These are phyloP conservation scores for Phytopythium boreale DNA, from an alignment of 352 stramenopile species.

Conservation along the genomic window DNA sequence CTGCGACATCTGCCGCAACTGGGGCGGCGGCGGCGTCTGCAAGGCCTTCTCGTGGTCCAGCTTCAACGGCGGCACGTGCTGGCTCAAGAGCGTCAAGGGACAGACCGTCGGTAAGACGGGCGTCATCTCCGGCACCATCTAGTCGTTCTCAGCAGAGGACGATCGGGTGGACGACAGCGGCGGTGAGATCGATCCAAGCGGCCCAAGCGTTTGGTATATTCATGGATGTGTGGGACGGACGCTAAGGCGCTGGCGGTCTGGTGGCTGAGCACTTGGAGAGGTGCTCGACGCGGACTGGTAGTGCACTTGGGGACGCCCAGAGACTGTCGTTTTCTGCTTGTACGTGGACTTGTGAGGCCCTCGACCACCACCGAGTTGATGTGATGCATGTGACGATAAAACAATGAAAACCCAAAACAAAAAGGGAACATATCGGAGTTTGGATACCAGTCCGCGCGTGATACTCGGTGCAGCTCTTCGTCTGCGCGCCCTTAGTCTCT, in stretches of 20 bases:
- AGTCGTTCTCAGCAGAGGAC: background rate
- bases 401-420: background rate
- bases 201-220: background rate
- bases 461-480: background rate
- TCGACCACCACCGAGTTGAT: background rate
- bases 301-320: background rate
- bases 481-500: no score
- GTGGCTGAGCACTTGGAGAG: background rate
- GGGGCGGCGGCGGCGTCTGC: constrained; percentile 14
- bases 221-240: background rate
- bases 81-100: constrained; percentile 42
- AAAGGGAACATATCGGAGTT: background rate
- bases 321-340: background rate
- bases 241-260: background rate
- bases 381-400: background rate
- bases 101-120: constrained; percentile 9
- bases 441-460: no score
- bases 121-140: constrained; percentile 28
- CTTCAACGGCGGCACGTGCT: constrained; percentile 26
- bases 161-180: background rate
- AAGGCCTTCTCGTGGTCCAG: constrained; percentile 27
- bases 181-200: background rate
- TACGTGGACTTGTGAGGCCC: background rate
- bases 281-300: background rate
- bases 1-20: constrained; percentile 22